Conservation (phyloP, 352 stramenopile genomes). For the Phytopythium ostracodes region DNA sequence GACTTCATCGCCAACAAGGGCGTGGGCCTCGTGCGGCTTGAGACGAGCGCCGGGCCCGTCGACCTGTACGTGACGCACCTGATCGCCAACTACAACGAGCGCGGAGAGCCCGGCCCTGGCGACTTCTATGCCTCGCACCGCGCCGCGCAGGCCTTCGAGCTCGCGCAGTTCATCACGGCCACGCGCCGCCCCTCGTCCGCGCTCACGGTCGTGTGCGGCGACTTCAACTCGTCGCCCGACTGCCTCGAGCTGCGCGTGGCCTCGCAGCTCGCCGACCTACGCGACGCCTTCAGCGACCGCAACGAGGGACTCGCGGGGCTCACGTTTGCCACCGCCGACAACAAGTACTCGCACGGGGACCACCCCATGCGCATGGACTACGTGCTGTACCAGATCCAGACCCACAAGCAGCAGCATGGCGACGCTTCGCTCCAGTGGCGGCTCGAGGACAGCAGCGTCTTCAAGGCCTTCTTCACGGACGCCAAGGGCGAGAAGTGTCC, state of each 20-base stretch:
- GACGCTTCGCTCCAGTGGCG: slow-evolving; percentile 26
- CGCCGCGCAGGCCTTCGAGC: slow-evolving; percentile 65
- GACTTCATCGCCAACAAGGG: slow-evolving; percentile 84
- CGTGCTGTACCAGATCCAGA: slow-evolving; percentile 62
- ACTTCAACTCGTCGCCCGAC: slow-evolving; percentile 81
- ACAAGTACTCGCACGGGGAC: slow-evolving; percentile 77
- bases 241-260: slow-evolving; percentile 65
- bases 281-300: slow-evolving; percentile 71
- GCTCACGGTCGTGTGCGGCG: slow-evolving; percentile 64
- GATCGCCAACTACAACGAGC: slow-evolving; percentile 76
- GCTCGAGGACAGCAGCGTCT: slow-evolving; percentile 57
- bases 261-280: slow-evolving; percentile 39
- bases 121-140: slow-evolving; percentile 70
- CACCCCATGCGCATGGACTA: slow-evolving; percentile 87
- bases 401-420: not conserved
- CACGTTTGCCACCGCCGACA: slow-evolving; percentile 74
- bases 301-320: slow-evolving; percentile 49
- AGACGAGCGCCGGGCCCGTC: slow-evolving; percentile 49
- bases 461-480: slow-evolving; percentile 76
- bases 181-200: slow-evolving; percentile 35
- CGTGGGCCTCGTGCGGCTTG: slow-evolving; percentile 58
- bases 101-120: slow-evolving; percentile 56
- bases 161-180: slow-evolving; percentile 61
- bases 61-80: slow-evolving; percentile 80
- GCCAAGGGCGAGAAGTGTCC: slow-evolving; percentile 51